Evolutionary conservation across 208 protist genomes (phyloP).

Genomic region (Angomonas deanei): DNA sequence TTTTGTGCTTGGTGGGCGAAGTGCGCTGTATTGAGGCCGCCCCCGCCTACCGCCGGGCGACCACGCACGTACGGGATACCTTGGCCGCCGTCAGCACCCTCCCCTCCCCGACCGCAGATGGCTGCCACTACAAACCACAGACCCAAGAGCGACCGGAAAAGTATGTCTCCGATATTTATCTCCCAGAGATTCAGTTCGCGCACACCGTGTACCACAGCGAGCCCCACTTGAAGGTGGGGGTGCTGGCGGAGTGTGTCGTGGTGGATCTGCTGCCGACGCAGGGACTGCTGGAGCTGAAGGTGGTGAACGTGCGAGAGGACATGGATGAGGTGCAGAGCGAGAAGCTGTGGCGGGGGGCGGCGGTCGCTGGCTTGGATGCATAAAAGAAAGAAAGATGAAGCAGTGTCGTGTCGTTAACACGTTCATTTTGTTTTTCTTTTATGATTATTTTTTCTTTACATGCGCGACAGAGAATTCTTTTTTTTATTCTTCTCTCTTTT

Average conservation of each 20-base stretch:
- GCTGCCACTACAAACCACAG: slow-evolving; percentile 6
- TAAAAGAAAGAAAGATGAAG: slow-evolving; percentile 16
- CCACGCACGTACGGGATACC: background rate
- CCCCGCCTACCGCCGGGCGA: slow-evolving; percentile 47
- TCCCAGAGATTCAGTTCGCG: slow-evolving; percentile 72
- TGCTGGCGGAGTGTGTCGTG: slow-evolving; percentile 67
- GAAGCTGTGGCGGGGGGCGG: slow-evolving; percentile 43
- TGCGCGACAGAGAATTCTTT: background rate
- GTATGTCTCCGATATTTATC: slow-evolving; percentile 80
- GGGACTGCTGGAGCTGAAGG: slow-evolving; percentile 49
- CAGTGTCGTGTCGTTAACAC: background rate
- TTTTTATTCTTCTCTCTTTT: background rate
- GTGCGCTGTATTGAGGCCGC: slow-evolving; percentile 57
- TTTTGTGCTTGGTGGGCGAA: slow-evolving; percentile 69
- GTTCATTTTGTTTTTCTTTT: too few relatives aligned
- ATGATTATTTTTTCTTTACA: background rate
- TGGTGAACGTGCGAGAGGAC: slow-evolving; percentile 36
- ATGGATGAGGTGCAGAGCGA: slow-evolving; percentile 66
- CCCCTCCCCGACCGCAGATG: background rate
- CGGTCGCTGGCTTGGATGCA: slow-evolving; percentile 62
- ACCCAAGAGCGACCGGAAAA: slow-evolving; percentile 14
- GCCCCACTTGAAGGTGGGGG: slow-evolving; percentile 58
- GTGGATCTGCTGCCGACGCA: slow-evolving; percentile 53
- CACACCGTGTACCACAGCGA: slow-evolving; percentile 62
- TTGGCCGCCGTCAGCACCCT: background rate